A percentile compares a stretch with the other conserved stretches of the same genome.
Evolutionary conservation across 768 basidiomycete genomes (phyloP).

Genomic region (Lactifluus pinguis): DNA sequence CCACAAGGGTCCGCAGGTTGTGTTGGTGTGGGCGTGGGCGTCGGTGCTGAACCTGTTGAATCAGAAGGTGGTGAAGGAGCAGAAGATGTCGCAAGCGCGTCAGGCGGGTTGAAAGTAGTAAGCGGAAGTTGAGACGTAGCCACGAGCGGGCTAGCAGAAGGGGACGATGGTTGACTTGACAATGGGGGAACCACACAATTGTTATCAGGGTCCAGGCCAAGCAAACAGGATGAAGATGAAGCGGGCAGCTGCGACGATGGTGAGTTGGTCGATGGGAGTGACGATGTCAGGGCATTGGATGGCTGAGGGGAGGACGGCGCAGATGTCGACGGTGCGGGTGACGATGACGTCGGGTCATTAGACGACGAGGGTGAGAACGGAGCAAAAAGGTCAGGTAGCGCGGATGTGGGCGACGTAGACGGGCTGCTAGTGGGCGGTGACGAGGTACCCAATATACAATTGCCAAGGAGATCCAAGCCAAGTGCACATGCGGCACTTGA

Average conservation of each 20-base stretch:
- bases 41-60: neutral
- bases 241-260: neutral
- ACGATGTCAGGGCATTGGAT: too few relatives aligned
- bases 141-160: neutral
- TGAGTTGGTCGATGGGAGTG: neutral
- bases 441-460: neutral
- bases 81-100: neutral
- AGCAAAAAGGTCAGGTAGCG: neutral
- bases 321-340: neutral
- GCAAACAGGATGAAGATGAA: neutral
- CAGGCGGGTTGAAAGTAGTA: neutral
- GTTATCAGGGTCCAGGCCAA: neutral
- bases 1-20: neutral
- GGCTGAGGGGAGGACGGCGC: neutral
- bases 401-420: neutral
- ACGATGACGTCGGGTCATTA: neutral
- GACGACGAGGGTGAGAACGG: neutral
- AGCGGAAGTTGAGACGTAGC: neutral
- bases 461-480: constrained; percentile 1
- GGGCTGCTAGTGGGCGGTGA: neutral
- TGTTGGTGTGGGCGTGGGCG: neutral
- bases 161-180: neutral
- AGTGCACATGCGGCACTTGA: neutral
- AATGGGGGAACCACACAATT: neutral
- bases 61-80: neutral